Evolutionary conservation across 306 rosid genomes (phyloP).

Genomic region (Lithocarpus polystachyus): DNA sequence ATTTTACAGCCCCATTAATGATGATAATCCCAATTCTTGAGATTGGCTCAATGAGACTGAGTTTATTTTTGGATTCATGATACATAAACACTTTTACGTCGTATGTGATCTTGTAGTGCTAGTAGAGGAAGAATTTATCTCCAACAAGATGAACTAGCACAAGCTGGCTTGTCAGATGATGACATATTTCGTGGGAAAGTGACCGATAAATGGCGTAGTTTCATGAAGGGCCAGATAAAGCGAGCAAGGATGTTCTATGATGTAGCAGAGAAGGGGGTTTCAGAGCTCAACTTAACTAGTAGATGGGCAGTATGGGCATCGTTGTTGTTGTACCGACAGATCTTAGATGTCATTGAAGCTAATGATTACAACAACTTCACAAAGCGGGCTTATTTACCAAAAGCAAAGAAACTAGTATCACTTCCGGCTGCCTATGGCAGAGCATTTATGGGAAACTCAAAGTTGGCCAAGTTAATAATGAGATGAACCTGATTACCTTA

Average conservation of each 20-base stretch:
- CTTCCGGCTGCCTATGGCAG: constrained; percentile 56
- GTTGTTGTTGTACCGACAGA: constrained; percentile 58
- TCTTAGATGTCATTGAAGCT: constrained; percentile 82
- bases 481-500: no score
- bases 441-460: no score
- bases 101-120: constrained; percentile 32
- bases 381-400: constrained; percentile 67
- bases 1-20: no score
- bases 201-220: constrained; percentile 59
- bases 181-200: constrained; percentile 54
- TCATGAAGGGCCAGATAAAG: constrained; percentile 58
- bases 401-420: constrained; percentile 60
- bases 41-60: no score
- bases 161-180: constrained; percentile 52
- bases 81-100: no score
- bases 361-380: constrained; percentile 80
- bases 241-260: constrained; percentile 59
- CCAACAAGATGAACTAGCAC: constrained; percentile 59
- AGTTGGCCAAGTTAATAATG: no score
- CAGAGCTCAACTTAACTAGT: constrained; percentile 48
- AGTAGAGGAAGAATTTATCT: constrained; percentile 59
- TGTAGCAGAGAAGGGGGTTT: constrained; percentile 56
- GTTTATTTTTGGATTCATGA: no score
- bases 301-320: constrained; percentile 80
- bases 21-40: no score